Base-by-base conservation (phyloP, 352 stramenopile genomes). In the Chloridella minuta region DNA sequence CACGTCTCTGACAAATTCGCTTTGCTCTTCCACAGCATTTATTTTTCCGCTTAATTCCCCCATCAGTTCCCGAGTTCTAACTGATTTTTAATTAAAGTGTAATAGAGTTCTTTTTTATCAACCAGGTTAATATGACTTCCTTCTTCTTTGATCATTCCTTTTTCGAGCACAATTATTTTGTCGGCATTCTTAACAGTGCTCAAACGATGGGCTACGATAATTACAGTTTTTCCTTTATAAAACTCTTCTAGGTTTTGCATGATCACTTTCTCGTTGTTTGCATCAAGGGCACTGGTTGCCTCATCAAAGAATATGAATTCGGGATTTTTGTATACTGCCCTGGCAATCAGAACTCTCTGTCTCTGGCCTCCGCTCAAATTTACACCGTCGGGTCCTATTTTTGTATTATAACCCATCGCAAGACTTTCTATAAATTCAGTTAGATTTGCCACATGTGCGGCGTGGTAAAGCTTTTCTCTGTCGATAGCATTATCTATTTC, bases 301-400 rank as follows among this genome's bases (percentile, higher is more conserved):
- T 97, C 93, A 87, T 97, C 93, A 16, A 97, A 87, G 27, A 97
- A 87, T 40, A 97, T 89, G 23, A 97, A 91, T 2, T 89, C n/a
- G n/a, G 92, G 93, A 85, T 95, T 93, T 80, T 93, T 92, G 66
- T 97, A 88, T 51, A 97, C 90, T 0, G 93, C 93, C 27, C 94
- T 90, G 3, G 94, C 93, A 86, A 98, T 97, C 2, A 92, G 92
- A 87, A 97, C 93, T 16, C 94, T 89, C 88, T 97, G 94, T 87
- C 96, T 97, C 90, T 98, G 94, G 2, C 95, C 95, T 49, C 94
- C 95, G 2, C 91, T 96, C 4, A 98, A 89, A 80, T 94, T 91
- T 2, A 90, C 89, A 4, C 93, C 93, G 22, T 91, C 88, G 86
- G 97, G 93, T 28, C 93, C 93, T 21, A 97, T 92, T 24, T 92